Base-by-base conservation (phyloP, 164 flowering plant genomes). In the Nymphaea thermarum region DNA sequence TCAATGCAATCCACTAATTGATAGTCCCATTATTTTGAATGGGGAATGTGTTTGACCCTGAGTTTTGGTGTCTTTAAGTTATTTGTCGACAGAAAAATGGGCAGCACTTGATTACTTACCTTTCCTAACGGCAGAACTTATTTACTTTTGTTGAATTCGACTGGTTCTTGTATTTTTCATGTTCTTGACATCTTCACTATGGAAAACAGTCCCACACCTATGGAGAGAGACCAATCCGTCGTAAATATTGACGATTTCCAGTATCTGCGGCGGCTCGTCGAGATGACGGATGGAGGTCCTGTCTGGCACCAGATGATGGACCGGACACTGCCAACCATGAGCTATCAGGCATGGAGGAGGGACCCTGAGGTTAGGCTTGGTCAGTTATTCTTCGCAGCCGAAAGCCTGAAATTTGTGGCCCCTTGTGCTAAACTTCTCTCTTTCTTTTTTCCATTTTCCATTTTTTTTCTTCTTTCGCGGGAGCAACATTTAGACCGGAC, bases 401-500 rank as follows among this genome's bases (percentile, higher is more conserved):
- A 25, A 25, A 25, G 36, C 36, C 53, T 45, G 53, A 45, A 45
- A 10, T 45, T 45, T 45, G 53, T 45, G 53, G 53, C 10, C 10
- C 53, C 53, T 11, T 16, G 16, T 10, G 47, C 4, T 16, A 15
- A 12, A 44, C 18, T 42, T 66, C 7, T 18, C 25, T 47, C 59
- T 67, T 57, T 67, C 15, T 36, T 64, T 3, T 64, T 25, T 25
- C 36, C 36, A 25, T 25, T 25, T 25, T 25, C 36, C 1, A 0
- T 25, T 25, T 25, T 25, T 25, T 25, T 25, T 25, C 1, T 61
- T 44, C 16, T 2, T 62, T 43, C 25, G 5, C 3, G 15, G 42
- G 59, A 11, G 63, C 63, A 47, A 53, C 51, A 47, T 16, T 12
- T 43, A 68, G 42, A 66, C 45, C 62, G 96, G 90, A 42, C 93